phyloP scores from a whole-genome alignment of 2,329 filamentous ascomycete genomes.

The Alternaria arborescens region DNA sequence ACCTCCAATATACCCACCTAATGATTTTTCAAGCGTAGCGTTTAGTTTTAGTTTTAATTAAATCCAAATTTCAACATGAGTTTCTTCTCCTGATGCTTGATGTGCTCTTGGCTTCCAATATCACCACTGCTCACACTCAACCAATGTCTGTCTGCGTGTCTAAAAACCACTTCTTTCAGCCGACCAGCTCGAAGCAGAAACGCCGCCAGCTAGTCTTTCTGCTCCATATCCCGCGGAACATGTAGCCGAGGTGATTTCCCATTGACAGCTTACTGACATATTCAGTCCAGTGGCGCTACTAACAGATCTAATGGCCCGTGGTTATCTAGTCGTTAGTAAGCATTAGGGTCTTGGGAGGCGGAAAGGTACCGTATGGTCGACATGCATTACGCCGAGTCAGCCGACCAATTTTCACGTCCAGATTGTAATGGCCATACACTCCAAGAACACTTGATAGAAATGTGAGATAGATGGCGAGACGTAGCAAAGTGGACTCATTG shows the following conservation, averaged over 20 bases:
- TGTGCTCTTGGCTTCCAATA: not conserved
- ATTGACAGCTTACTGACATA: no score
- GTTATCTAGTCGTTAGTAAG: not conserved
- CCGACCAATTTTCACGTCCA: not conserved
- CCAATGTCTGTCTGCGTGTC: no score
- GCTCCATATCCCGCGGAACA: no score
- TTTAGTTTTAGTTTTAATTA: not conserved
- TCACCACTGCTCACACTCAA: not conserved
- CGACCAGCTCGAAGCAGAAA: not conserved
- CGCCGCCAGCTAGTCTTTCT: not conserved
- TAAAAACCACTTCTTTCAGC: not conserved
- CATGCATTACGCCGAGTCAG: not conserved
- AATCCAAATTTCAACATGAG: not conserved
- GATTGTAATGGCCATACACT: not conserved
- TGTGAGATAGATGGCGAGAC: not conserved
- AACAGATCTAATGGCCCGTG: not conserved
- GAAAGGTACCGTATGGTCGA: not conserved
- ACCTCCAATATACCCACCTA: not conserved
- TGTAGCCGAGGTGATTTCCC: no score
- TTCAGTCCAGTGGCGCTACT: not conserved
- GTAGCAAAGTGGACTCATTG: not conserved
- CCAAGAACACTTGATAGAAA: not conserved
- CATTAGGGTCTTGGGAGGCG: not conserved
- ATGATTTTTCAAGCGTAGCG: not conserved
- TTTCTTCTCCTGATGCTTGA: not conserved